phyloP scores from a whole-genome alignment of 1,139 yeast species.

The Diutina sp. region DNA sequence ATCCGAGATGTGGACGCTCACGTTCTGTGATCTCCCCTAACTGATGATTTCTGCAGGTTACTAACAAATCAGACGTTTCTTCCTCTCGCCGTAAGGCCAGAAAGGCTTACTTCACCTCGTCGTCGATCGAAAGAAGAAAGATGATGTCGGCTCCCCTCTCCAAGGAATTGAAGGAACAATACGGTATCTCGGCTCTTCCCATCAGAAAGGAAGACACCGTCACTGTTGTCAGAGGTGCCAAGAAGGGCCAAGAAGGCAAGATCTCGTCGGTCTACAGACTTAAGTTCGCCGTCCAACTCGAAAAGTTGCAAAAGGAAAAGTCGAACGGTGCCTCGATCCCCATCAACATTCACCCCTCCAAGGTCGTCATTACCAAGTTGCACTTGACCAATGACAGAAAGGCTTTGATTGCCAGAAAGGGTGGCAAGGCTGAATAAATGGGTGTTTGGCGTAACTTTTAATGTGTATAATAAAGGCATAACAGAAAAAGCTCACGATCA shows the following conservation, averaged over 20 bases:
- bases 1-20: not conserved
- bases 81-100: conserved; percentile 99
- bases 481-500: not conserved
- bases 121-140: conserved; percentile 92
- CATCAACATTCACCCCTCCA: conserved; percentile 96
- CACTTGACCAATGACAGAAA: conserved; percentile 98
- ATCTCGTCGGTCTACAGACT: conserved; percentile 98
- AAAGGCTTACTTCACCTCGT: conserved; percentile 99
- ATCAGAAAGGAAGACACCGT: conserved; percentile 98
- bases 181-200: conserved; percentile 93
- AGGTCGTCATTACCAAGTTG: conserved; percentile 97
- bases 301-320: conserved; percentile 96
- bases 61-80: conserved; percentile 72
- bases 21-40: not conserved
- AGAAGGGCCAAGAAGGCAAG: conserved; percentile 99
- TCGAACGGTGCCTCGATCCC: conserved; percentile 98
- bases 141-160: conserved; percentile 98
- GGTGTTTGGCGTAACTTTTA: not conserved
- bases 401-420: conserved; percentile 90
- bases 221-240: conserved; percentile 93
- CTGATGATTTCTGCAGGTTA: conserved; percentile 7
- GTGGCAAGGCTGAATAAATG: conserved; percentile 39
- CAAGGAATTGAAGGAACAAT: conserved; percentile 97
- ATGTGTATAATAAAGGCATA: conserved; percentile 3
- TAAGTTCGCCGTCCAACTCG: conserved; percentile 93